These are phyloP conservation scores for Paraglomus brasilianum DNA, from an alignment of 192 early-diverging fungal species.

Conservation along the genomic window DNA sequence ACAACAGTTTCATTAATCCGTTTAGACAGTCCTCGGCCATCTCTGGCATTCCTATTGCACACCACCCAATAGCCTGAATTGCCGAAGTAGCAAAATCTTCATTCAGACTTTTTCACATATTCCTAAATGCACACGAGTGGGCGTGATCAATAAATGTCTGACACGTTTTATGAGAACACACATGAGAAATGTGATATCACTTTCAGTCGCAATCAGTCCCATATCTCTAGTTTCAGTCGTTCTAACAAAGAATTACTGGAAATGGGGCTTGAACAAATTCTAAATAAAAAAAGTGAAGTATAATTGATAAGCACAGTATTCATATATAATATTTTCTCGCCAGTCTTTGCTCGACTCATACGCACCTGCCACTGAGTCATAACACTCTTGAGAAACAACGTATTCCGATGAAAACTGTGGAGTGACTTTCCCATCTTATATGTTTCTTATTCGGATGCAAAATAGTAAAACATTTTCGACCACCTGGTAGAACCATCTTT, in stretches of 20 bases:
- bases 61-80: constrained; percentile 62
- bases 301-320: not conserved
- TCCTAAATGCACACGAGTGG: constrained; percentile 40
- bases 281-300: constrained; percentile 17
- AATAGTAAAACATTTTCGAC: constrained; percentile 66
- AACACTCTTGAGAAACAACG: constrained; percentile 74
- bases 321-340: not conserved
- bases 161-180: constrained; percentile 13
- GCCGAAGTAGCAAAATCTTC: constrained; percentile 63
- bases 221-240: constrained; percentile 89
- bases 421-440: constrained; percentile 66
- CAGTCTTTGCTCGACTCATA: not conserved
- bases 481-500: constrained; percentile 67
- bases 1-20: constrained; percentile 56
- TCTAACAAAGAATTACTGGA: constrained; percentile 79
- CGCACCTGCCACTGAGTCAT: constrained; percentile 57
- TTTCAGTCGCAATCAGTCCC: constrained; percentile 61
- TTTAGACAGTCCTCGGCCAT: constrained; percentile 53
- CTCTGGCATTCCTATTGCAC: constrained; percentile 56
- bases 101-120: constrained; percentile 67
- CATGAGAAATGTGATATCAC: constrained; percentile 53
- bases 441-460: constrained; percentile 58
- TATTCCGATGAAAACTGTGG: constrained; percentile 63
- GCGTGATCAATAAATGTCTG: not conserved
- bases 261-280: constrained; percentile 66